Evolutionary conservation across 495 filamentous ascomycete genomes (phyloP).

Genomic region (Clohesyomyces aquaticus): DNA sequence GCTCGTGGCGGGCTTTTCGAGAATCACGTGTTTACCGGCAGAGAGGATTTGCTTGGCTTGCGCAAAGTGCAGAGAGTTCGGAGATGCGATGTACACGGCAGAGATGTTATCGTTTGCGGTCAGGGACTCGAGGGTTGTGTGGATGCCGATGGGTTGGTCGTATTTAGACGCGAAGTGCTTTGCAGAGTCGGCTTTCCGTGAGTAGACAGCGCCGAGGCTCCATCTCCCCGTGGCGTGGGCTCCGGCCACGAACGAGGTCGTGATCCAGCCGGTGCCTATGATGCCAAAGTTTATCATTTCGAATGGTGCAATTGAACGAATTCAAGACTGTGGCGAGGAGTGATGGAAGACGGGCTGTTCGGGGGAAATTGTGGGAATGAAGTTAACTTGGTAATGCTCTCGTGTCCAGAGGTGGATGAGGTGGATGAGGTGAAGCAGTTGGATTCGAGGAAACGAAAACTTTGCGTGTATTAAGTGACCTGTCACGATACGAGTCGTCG

Average conservation of each 20-base stretch:
- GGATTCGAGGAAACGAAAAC: no score
- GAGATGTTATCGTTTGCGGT: constrained; percentile 49
- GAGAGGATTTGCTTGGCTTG: constrained; percentile 69
- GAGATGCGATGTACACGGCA: constrained; percentile 57
- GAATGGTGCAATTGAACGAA: background rate
- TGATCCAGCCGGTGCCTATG: constrained; percentile 49
- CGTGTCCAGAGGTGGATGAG: background rate
- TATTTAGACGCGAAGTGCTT: constrained; percentile 38
- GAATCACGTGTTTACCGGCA: constrained; percentile 79
- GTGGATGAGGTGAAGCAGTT: no score
- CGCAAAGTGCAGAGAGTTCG: constrained; percentile 63
- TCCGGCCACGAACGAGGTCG: constrained; percentile 43
- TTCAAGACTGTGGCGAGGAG: background rate
- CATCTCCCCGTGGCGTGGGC: constrained; percentile 44
- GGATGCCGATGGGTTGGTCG: constrained; percentile 31
- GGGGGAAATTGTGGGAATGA: background rate
- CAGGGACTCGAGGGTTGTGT: constrained; percentile 42
- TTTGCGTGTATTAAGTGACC: no score
- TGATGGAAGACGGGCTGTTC: background rate
- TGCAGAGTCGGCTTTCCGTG: constrained; percentile 41
- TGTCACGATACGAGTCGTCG: no score
- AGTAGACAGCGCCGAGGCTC: constrained; percentile 46
- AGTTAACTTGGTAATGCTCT: background rate
- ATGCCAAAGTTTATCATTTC: constrained; percentile 38
- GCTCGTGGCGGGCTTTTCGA: constrained; percentile 89